Evolutionary conservation across 2,329 filamentous ascomycete species (phyloP).

Genomic region (Fusarium sambucinum): DNA sequence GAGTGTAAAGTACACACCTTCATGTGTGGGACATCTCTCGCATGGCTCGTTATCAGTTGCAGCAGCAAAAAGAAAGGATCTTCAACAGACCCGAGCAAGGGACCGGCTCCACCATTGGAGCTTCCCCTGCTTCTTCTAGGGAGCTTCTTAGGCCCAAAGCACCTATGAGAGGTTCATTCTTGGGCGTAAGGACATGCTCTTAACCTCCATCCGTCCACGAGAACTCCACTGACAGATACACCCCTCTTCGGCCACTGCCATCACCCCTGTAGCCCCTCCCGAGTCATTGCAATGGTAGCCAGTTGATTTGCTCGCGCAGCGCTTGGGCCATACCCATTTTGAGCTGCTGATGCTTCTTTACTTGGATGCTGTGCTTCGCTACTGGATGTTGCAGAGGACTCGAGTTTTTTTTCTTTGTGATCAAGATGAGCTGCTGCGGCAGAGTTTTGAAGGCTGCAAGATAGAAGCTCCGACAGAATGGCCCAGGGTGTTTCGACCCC

Average conservation of each 20-base stretch:
- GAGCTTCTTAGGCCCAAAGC: conserved; percentile 44
- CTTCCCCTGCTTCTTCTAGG: conserved; percentile 44
- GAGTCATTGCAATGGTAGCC: conserved; percentile 50
- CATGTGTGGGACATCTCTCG: neutral
- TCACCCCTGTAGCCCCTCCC: conserved; percentile 46
- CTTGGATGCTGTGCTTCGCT: conserved; percentile 31
- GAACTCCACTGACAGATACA: conserved; percentile 40
- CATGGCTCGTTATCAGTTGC: conserved; percentile 14
- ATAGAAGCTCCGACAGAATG: conserved; percentile 40
- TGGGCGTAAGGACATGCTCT: conserved; percentile 22
- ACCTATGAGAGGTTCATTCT: conserved; percentile 38
- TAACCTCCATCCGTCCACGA: conserved; percentile 41
- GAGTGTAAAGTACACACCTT: neutral
- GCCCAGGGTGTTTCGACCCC: conserved; percentile 22
- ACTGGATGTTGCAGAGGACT: conserved; percentile 24
- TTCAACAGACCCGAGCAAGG: conserved; percentile 41
- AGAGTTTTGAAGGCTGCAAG: conserved; percentile 30
- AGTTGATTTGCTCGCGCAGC: conserved; percentile 48
- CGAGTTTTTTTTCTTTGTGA: conserved; percentile 6
- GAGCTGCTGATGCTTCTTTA: conserved; percentile 43
- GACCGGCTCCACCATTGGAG: conserved; percentile 47
- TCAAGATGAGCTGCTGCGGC: conserved; percentile 10
- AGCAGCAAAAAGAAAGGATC: conserved; percentile 38
- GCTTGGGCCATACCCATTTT: conserved; percentile 43
- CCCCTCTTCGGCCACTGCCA: conserved; percentile 38